These are phyloP conservation scores for Penicillium sp. DNA, from an alignment of 2,329 filamentous ascomycete genomes.

Conservation along the genomic window DNA sequence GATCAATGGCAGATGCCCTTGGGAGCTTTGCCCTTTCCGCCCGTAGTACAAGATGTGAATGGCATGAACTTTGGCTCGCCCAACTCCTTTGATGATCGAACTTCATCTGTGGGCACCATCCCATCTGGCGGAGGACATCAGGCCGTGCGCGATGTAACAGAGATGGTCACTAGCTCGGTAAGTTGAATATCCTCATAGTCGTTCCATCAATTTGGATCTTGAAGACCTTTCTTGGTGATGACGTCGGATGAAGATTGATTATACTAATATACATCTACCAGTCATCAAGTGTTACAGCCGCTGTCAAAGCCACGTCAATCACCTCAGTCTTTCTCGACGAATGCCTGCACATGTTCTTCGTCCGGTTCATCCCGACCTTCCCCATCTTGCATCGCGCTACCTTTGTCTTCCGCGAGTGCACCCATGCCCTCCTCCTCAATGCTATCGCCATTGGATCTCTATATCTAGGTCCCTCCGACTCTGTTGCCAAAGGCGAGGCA, in stretches of 20 bases:
- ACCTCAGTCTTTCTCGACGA: constrained; percentile 51
- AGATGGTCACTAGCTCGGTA: constrained; percentile 48
- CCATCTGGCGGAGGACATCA: constrained; percentile 46
- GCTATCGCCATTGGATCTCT: constrained; percentile 51
- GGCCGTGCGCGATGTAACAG: constrained; percentile 50
- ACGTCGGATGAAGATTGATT: not conserved
- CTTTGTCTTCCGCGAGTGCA: constrained; percentile 49
- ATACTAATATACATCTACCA: constrained; percentile 13
- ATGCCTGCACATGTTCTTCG: constrained; percentile 52
- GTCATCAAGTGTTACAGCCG: constrained; percentile 50
- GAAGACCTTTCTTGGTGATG: not conserved
- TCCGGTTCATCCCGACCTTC: constrained; percentile 50
- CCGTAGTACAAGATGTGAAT: constrained; percentile 33
- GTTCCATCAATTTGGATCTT: not conserved
- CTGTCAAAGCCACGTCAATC: constrained; percentile 46
- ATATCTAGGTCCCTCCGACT: constrained; percentile 48
- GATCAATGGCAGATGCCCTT: constrained; percentile 49
- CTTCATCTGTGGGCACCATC: constrained; percentile 41
- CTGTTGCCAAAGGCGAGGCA: constrained; percentile 48
- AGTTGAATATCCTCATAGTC: constrained; percentile 12
- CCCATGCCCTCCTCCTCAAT: constrained; percentile 47
- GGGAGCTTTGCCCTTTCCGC: constrained; percentile 44
- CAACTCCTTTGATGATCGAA: constrained; percentile 41
- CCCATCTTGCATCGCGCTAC: constrained; percentile 49
- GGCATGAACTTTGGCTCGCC: constrained; percentile 38